Evolutionary conservation across 2,329 filamentous ascomycete genomes (phyloP).

Genomic region (Hymenoscyphus fraxineus): DNA sequence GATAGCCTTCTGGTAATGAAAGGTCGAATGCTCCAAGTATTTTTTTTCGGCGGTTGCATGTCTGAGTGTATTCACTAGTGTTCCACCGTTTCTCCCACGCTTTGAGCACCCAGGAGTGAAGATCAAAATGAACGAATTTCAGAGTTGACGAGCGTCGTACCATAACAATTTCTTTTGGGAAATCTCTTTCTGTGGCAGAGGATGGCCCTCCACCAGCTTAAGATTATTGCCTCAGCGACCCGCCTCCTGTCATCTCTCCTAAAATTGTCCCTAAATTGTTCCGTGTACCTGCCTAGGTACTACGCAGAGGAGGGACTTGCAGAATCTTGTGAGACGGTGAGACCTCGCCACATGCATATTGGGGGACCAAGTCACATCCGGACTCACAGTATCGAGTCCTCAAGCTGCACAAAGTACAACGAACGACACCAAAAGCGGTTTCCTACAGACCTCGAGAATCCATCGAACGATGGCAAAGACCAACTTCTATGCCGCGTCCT

Average conservation of each 20-base stretch:
- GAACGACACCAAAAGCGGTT: neutral
- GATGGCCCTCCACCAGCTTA: too few relatives aligned
- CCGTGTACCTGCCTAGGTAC: neutral
- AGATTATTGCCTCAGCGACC: neutral
- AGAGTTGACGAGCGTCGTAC: neutral
- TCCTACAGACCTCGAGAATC: constrained; percentile 3
- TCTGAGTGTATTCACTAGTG: neutral
- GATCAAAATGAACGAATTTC: neutral
- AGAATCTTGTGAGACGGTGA: neutral
- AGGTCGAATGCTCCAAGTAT: neutral
- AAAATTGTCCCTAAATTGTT: neutral
- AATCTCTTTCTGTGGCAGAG: neutral
- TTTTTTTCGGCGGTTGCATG: neutral
- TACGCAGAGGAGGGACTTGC: neutral
- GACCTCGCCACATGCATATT: neutral
- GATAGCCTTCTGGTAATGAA: neutral
- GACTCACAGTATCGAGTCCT: neutral
- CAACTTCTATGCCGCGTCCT: neutral
- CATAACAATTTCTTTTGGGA: neutral
- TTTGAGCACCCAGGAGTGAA: neutral
- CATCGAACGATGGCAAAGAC: constrained; percentile 11
- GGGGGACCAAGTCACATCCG: neutral
- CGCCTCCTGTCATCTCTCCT: neutral
- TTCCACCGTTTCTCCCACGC: too few relatives aligned
- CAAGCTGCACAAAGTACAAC: neutral